Percentiles rank a stretch among this genome's conserved stretches.
phyloP scores from a whole-genome alignment of 164 flowering plant genomes.

The Pachysandra terminalis region DNA sequence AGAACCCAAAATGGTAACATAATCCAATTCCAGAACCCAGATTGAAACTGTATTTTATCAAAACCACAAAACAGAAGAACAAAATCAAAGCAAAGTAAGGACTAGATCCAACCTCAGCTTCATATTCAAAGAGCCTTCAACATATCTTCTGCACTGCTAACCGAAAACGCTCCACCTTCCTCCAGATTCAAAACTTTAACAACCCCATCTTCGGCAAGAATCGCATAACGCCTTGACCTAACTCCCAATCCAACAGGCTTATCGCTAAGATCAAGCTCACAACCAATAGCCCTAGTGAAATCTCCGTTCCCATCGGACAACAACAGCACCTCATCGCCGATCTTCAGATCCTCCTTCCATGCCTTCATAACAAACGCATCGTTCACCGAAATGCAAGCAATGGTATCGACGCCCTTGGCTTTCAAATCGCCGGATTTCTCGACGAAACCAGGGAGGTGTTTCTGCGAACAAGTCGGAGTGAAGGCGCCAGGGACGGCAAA shows the following conservation, averaged over 20 bases:
- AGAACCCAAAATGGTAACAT: too few species aligned
- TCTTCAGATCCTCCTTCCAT: constrained; percentile 57
- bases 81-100: too few species aligned
- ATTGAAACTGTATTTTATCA: too few species aligned
- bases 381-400: too few species aligned
- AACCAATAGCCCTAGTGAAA: constrained; percentile 57
- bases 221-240: constrained; percentile 57
- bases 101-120: not conserved
- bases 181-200: constrained; percentile 68
- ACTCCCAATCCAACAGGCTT: constrained; percentile 65
- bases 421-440: too few species aligned
- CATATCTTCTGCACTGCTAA: constrained; percentile 61
- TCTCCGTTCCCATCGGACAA: constrained; percentile 73
- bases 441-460: too few species aligned
- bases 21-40: too few species aligned
- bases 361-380: too few species aligned
- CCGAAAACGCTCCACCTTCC: constrained; percentile 57
- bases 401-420: too few species aligned
- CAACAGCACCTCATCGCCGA: constrained; percentile 58
- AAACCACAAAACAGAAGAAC: too few species aligned
- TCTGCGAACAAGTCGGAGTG: too few species aligned
- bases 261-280: constrained; percentile 51
- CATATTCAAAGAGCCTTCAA: constrained; percentile 34
- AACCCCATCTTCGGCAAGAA: constrained; percentile 58
- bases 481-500: too few species aligned